A percentile compares a stretch with the other conserved stretches of the same genome.
These are phyloP conservation scores for Penicillium digitatum DNA, from an alignment of 2,329 filamentous ascomycete species.

Conservation along the genomic window DNA sequence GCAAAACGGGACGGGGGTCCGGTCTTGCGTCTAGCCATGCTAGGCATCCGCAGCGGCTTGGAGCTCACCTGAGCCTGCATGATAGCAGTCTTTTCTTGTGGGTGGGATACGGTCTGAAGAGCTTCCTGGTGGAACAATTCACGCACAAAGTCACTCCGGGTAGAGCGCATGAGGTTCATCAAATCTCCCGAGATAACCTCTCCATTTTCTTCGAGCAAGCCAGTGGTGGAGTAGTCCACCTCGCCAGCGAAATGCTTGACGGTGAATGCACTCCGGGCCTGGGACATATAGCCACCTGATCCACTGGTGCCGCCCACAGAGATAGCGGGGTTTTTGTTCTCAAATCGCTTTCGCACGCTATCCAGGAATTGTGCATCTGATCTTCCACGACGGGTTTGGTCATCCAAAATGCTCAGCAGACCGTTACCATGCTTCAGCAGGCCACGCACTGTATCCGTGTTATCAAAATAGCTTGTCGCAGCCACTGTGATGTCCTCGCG, in stretches of 20 bases:
- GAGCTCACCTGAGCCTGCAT: conserved; percentile 96
- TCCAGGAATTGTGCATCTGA: conserved; percentile 88
- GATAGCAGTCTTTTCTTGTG: conserved; percentile 81
- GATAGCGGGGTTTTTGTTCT: conserved; percentile 90
- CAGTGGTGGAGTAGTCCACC: conserved; percentile 85
- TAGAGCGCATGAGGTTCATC: conserved; percentile 86
- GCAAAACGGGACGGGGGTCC: conserved; percentile 49
- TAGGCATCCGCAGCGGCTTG: conserved; percentile 86
- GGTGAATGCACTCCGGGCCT: conserved; percentile 73
- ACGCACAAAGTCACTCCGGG: conserved; percentile 81
- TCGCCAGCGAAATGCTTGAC: conserved; percentile 95
- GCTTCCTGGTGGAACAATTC: conserved; percentile 96
- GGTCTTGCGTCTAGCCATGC: conserved; percentile 78
- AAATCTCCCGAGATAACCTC: conserved; percentile 94
- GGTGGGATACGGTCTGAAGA: conserved; percentile 87
- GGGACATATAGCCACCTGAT: conserved; percentile 82
- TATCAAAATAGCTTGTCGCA: conserved; percentile 95
- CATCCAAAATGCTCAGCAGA: conserved; percentile 87
- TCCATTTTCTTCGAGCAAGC: conserved; percentile 89
- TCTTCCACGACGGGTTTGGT: conserved; percentile 85
- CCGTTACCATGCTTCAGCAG: conserved; percentile 91
- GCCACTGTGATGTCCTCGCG: conserved; percentile 88
- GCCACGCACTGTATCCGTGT: conserved; percentile 87
- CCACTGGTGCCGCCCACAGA: conserved; percentile 70
- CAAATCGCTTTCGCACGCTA: conserved; percentile 85